Base-by-base conservation (phyloP, 805 yeast species). In the Candida coquimbonensis region DNA sequence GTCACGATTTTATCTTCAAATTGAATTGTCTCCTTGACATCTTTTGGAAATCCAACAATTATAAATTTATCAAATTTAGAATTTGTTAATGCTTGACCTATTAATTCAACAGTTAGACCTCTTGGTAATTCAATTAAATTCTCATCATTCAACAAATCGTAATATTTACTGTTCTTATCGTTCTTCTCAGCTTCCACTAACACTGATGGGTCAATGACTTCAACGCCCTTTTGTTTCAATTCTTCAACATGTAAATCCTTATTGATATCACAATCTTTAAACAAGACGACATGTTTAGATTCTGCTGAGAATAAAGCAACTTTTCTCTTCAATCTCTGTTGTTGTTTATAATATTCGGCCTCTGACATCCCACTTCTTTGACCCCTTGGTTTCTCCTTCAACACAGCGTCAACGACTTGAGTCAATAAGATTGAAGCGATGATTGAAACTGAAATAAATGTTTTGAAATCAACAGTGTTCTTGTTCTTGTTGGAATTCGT, bases 1-100 rank as follows among this genome's bases (percentile, higher is more conserved):
- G 73, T 72, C 3, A 81, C 73, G 26, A 84, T 70, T 48, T 83
- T 87, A 53, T 80, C 84, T 59, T 85, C 93, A 51, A 85, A 85
- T 54, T 77, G 79, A 44, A 81, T 75, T 4, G 87, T 83, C 49
- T 84, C 90, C 41, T 75, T 75, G 36, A 85, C 72, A 24, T 70
- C 68, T 41, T 69, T 72, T 4, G 91, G 90, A 57, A 76, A 83
- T 54, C 81, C 77, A 26, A 74, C 56, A 41, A 84, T 60, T 0
- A 81, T 52, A 34, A 80, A 75, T 36, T 68, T 66, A 3, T 46
- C 46, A n/a, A 49, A 33, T 32, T 55, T 52, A 4, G 56, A 50
- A 3, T 53, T 53, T 35, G 53, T 54, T 37, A 70, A 48, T 44
- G 60, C 56, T 39, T 59, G 53, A 3, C 63, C 63, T 12, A 69